Conservation (phyloP, 1,284 basidiomycete genomes). For the Gomphus bonarii region DNA sequence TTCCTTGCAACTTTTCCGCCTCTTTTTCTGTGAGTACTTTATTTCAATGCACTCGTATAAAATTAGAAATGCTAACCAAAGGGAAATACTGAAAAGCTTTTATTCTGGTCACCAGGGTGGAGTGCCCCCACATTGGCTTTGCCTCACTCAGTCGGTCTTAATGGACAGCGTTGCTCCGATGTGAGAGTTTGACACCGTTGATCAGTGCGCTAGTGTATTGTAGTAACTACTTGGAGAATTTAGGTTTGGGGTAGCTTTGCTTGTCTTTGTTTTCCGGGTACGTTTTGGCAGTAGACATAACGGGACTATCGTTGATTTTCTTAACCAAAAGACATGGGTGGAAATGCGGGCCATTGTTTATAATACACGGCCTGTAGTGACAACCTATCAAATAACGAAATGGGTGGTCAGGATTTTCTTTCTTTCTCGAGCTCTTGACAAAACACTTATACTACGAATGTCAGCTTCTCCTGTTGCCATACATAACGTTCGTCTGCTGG, state of each 20-base stretch:
- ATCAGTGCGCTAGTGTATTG: neutral
- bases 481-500: neutral
- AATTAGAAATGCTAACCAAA: neutral
- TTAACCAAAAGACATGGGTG: neutral
- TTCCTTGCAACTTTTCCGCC: neutral
- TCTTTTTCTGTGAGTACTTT: neutral
- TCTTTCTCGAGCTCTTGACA: neutral
- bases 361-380: neutral
- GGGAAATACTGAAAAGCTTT: neutral
- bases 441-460: neutral
- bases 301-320: neutral
- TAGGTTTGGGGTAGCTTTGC: neutral
- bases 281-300: neutral
- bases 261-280: neutral
- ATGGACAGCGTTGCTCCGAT: constrained; percentile 1
- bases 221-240: neutral
- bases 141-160: neutral
- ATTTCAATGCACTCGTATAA: neutral
- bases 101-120: neutral
- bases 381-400: neutral
- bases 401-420: neutral
- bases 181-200: neutral
- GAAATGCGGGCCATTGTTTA: neutral
- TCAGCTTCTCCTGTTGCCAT: neutral
- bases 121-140: neutral